Conservation (phyloP, 2,329 filamentous ascomycete species). For the Seiridium unicorne region DNA sequence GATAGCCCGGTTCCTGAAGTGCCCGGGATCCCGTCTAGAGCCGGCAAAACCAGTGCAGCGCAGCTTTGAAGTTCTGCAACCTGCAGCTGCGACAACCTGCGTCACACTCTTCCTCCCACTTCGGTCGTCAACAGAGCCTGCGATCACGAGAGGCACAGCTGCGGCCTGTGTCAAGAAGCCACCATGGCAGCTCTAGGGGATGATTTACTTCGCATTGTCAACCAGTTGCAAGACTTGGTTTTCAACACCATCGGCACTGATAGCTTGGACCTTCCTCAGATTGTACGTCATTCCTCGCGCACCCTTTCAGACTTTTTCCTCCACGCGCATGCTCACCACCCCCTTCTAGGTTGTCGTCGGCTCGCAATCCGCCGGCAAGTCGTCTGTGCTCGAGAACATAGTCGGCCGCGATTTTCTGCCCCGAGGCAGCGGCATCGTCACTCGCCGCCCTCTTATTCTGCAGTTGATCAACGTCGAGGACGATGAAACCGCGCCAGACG, state of each 20-base stretch:
- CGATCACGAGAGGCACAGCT: constrained; percentile 1
- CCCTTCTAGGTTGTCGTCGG: constrained; percentile 83
- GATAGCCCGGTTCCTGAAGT: not conserved
- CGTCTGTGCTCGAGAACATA: constrained; percentile 97
- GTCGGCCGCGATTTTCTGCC: constrained; percentile 97
- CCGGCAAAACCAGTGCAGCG: not conserved
- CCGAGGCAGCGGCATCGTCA: constrained; percentile 94
- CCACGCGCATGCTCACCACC: constrained; percentile 10
- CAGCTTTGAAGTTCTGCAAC: not conserved
- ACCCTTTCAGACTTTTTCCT: not conserved
- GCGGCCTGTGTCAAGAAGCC: not conserved
- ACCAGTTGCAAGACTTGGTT: constrained; percentile 96
- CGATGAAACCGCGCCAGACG: constrained; percentile 64
- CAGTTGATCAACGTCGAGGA: constrained; percentile 96
- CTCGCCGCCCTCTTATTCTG: constrained; percentile 87
- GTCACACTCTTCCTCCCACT: not conserved
- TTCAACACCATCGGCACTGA: constrained; percentile 99
- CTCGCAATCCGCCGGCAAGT: constrained; percentile 97
- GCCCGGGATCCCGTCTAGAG: not conserved
- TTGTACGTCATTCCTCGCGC: constrained; percentile 60
- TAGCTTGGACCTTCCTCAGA: constrained; percentile 94
- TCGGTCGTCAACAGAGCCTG: not conserved
- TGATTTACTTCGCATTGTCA: constrained; percentile 91
- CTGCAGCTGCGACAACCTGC: not conserved
- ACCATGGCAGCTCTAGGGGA: constrained; percentile 92